phyloP scores from a whole-genome alignment of 192 early-diverging fungal species.

The Coemansia sp. region DNA sequence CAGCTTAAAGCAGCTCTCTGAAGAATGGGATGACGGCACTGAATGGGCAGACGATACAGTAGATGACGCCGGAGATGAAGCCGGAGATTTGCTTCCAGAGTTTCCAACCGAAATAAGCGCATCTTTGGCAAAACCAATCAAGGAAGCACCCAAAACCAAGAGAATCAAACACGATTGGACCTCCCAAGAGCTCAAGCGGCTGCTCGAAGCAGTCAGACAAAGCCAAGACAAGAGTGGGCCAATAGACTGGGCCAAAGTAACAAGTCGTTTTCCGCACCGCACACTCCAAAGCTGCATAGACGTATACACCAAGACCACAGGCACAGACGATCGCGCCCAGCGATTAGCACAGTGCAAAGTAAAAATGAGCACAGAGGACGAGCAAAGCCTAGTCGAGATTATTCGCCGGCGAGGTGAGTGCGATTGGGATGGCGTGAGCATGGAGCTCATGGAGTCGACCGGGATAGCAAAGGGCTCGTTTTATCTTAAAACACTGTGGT shows the following conservation, averaged over 20 bases:
- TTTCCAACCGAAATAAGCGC: background rate
- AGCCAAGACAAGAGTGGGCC: background rate
- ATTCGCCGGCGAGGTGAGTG: constrained; percentile 28
- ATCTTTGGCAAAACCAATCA: background rate
- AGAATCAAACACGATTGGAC: too few species aligned
- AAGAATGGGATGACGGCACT: background rate
- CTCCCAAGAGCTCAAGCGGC: background rate
- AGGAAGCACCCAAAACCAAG: too few species aligned
- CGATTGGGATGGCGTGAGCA: constrained; percentile 21
- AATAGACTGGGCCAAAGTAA: constrained; percentile 7
- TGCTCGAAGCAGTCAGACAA: background rate
- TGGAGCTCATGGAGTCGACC: constrained; percentile 13
- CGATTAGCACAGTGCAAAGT: background rate
- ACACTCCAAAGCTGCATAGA: constrained; percentile 2
- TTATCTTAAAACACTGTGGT: constrained; percentile 13
- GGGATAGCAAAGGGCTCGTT: constrained; percentile 2
- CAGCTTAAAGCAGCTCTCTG: too few species aligned
- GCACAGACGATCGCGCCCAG: background rate
- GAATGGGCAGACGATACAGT: background rate
- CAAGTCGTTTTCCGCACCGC: constrained; percentile 10
- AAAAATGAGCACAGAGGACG: background rate
- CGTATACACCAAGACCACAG: background rate
- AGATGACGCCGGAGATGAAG: background rate
- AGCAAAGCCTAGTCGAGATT: constrained; percentile 2
- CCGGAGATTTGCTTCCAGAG: background rate